Conservation (phyloP, 2,329 filamentous ascomycete species). For the Zelopaecilomyces penicillatus region DNA sequence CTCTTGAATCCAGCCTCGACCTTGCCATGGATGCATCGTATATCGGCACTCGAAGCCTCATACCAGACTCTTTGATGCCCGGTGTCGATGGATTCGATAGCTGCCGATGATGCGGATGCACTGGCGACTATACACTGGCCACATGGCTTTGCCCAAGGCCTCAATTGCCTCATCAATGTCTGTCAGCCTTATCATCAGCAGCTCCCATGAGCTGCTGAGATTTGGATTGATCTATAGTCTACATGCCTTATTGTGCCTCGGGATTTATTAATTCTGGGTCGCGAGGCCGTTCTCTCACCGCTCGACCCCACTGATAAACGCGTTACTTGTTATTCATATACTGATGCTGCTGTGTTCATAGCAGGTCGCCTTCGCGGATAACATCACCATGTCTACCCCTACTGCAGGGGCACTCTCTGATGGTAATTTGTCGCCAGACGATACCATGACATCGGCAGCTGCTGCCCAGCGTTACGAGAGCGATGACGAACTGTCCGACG, state of each 20-base stretch:
- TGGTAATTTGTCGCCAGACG: slow-evolving; percentile 53
- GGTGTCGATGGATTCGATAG: slow-evolving; percentile 28
- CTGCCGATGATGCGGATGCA: slow-evolving; percentile 24
- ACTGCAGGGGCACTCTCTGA: slow-evolving; percentile 56
- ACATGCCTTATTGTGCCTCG: slow-evolving; percentile 10
- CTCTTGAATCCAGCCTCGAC: slow-evolving; percentile 28
- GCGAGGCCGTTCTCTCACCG: slow-evolving; percentile 17
- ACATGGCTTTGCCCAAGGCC: slow-evolving; percentile 16
- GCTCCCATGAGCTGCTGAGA: slow-evolving; percentile 35
- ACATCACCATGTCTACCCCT: slow-evolving; percentile 56
- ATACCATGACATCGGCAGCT: slow-evolving; percentile 32
- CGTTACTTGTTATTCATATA: slow-evolving; percentile 12
- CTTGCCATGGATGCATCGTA: slow-evolving; percentile 24
- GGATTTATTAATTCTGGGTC: slow-evolving; percentile 18
- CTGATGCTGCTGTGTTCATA: slow-evolving; percentile 29
- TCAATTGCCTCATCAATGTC: slow-evolving; percentile 37
- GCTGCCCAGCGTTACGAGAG: slow-evolving; percentile 25
- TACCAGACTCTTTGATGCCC: slow-evolving; percentile 16
- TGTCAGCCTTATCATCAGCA: slow-evolving; percentile 42
- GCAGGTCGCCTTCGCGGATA: slow-evolving; percentile 51
- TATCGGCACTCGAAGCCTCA: slow-evolving; percentile 21
- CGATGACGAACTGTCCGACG: slow-evolving; percentile 56
- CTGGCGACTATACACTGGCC: slow-evolving; percentile 14
- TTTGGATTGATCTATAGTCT: slow-evolving; percentile 25
- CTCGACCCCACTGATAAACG: slow-evolving; percentile 14